These are phyloP conservation scores for Tilletiopsis washingtonensis DNA, from an alignment of 1,284 basidiomycete genomes.

Conservation along the genomic window DNA sequence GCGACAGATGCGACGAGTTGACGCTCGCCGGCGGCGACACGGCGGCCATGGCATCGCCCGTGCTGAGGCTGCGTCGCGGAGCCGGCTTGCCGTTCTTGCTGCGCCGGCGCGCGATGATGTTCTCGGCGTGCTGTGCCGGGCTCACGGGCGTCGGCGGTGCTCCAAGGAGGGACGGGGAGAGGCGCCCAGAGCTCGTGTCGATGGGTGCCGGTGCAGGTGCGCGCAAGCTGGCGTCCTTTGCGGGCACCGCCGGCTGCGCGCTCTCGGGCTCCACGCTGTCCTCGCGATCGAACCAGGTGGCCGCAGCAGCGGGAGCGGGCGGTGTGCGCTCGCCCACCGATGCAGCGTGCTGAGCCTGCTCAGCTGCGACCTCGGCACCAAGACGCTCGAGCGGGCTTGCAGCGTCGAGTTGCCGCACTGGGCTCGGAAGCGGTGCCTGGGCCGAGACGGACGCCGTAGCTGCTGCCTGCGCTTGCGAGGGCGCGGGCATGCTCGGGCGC, in stretches of 20 bases:
- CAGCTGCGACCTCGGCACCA: constrained; percentile 20
- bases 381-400: constrained; percentile 29
- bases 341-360: not conserved
- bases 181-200: not conserved
- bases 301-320: no score
- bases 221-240: no score
- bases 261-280: not conserved
- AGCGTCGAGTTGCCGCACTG: constrained; percentile 17
- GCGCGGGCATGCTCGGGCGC: no score
- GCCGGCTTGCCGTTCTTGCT: constrained; percentile 23
- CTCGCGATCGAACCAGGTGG: not conserved
- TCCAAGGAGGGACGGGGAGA: constrained; percentile 4
- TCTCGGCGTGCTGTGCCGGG: constrained; percentile 32
- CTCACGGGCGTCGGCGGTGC: constrained; percentile 16
- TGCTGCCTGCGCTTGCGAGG: no score
- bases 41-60: constrained; percentile 15
- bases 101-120: constrained; percentile 32
- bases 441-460: no score
- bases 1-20: no score
- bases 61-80: constrained; percentile 29
- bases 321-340: no score
- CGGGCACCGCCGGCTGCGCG: no score
- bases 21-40: not conserved
- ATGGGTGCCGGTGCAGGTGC: no score
- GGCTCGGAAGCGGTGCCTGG: constrained; percentile 18